Conservation (phyloP, 352 stramenopile species). For the Peronospora belbahrii region DNA sequence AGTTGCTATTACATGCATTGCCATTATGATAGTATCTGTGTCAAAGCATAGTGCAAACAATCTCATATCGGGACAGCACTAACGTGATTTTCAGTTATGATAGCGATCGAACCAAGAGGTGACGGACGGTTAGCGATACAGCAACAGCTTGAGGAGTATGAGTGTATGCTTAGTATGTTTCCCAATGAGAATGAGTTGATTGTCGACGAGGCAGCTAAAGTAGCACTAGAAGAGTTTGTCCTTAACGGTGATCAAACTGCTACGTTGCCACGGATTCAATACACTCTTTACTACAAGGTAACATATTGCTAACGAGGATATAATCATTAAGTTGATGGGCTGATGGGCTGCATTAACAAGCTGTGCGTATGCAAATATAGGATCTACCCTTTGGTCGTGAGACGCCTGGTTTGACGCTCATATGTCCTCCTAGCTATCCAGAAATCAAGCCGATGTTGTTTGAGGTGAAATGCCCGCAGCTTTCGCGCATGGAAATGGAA, state of each 20-base stretch:
- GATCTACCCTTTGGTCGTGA: conserved; percentile 16
- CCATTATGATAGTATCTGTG: too few species aligned
- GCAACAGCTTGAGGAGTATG: conserved; percentile 62
- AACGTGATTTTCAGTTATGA: too few species aligned
- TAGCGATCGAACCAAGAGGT: neutral
- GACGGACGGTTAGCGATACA: conserved; percentile 5
- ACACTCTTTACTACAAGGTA: conserved; percentile 44
- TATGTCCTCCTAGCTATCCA: conserved; percentile 40
- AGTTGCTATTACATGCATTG: too few species aligned
- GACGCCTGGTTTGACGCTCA: conserved; percentile 41
- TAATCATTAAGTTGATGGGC: neutral
- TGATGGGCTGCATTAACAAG: too few species aligned
- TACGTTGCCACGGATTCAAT: conserved; percentile 17
- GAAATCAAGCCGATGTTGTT: conserved; percentile 23
- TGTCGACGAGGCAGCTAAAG: conserved; percentile 22
- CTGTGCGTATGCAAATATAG: conserved; percentile 4
- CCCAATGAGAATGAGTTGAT: conserved; percentile 32
- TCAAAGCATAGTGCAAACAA: too few species aligned
- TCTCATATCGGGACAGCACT: too few species aligned
- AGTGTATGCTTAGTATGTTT: conserved; percentile 78
- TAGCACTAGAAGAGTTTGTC: conserved; percentile 22
- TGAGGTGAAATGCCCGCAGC: conserved; percentile 42
- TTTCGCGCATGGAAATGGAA: conserved; percentile 34
- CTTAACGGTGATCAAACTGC: neutral
- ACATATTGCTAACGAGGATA: neutral